A percentile compares a stretch with the other conserved stretches of the same genome.
phyloP scores from a whole-genome alignment of 2,329 filamentous ascomycete species.

The Colletotrichum australisinense region DNA sequence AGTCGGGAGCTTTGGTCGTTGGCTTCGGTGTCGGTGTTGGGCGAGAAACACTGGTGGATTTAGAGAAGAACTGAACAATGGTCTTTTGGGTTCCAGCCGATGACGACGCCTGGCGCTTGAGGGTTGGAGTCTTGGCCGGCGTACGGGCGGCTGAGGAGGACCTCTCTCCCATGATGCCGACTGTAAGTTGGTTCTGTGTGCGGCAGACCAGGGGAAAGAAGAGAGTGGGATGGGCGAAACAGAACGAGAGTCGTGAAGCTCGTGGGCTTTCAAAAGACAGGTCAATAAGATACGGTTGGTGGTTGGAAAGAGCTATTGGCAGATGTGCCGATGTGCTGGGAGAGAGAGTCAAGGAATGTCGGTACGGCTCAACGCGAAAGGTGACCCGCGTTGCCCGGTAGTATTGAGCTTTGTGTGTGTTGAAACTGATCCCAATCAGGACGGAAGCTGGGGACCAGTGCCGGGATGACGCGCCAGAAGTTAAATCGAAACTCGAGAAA shows the following conservation, averaged over 20 bases:
- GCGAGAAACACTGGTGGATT: slow-evolving; percentile 48
- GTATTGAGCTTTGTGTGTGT: neutral
- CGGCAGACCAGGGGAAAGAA: neutral
- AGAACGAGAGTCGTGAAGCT: neutral
- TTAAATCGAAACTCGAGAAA: neutral
- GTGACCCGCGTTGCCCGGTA: neutral
- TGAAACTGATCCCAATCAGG: neutral
- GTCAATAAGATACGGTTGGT: neutral
- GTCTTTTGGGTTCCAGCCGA: slow-evolving; percentile 51
- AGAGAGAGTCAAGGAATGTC: neutral
- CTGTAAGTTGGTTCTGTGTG: neutral
- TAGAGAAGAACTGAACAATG: slow-evolving; percentile 58
- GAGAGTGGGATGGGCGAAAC: neutral
- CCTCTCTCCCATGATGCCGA: slow-evolving; percentile 34
- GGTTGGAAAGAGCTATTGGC: neutral
- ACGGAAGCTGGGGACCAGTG: neutral
- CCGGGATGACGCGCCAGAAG: neutral
- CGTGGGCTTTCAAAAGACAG: neutral
- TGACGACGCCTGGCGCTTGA: slow-evolving; percentile 37
- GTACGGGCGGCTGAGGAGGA: slow-evolving; percentile 45
- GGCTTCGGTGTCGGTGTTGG: slow-evolving; percentile 47
- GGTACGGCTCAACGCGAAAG: neutral
- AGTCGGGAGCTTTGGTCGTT: slow-evolving; percentile 45
- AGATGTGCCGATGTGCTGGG: neutral
- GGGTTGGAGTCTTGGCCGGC: slow-evolving; percentile 47